Conservation (phyloP, 2,329 filamentous ascomycete genomes). For the Alternaria sp. region DNA sequence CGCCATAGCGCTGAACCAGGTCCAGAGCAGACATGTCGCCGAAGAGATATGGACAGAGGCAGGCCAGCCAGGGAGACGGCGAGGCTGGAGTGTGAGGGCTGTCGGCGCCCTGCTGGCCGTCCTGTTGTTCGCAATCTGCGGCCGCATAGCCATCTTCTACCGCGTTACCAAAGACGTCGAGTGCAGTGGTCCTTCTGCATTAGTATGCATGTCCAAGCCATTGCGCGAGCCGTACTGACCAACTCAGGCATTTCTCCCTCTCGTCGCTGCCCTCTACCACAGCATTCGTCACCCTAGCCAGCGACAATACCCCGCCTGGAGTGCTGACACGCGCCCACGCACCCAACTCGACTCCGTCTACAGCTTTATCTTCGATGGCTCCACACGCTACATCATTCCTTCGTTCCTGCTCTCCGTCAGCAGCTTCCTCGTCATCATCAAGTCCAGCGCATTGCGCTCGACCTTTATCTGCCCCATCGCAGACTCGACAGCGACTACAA, state of each 20-base stretch:
- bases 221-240: constrained; percentile 17
- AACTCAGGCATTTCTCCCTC: constrained; percentile 40
- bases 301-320: constrained; percentile 42
- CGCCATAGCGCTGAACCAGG: constrained; percentile 42
- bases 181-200: constrained; percentile 40
- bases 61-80: constrained; percentile 22
- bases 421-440: constrained; percentile 41
- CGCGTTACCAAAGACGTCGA: constrained; percentile 41
- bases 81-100: constrained; percentile 28
- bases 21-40: constrained; percentile 28
- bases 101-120: constrained; percentile 37
- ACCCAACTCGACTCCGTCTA: constrained; percentile 36
- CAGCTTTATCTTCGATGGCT: constrained; percentile 37
- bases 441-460: constrained; percentile 39
- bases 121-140: constrained; percentile 42
- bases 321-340: constrained; percentile 31
- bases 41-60: constrained; percentile 41
- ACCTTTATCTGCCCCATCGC: constrained; percentile 45
- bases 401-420: constrained; percentile 41
- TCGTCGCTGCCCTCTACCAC: constrained; percentile 45
- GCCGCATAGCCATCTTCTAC: constrained; percentile 43
- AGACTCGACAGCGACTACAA: constrained; percentile 31
- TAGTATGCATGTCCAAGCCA: constrained; percentile 21
- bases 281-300: constrained; percentile 35
- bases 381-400: constrained; percentile 46